Evolutionary conservation across 257 asterid species (phyloP).

Genomic region (Ilex aquifolium): DNA sequence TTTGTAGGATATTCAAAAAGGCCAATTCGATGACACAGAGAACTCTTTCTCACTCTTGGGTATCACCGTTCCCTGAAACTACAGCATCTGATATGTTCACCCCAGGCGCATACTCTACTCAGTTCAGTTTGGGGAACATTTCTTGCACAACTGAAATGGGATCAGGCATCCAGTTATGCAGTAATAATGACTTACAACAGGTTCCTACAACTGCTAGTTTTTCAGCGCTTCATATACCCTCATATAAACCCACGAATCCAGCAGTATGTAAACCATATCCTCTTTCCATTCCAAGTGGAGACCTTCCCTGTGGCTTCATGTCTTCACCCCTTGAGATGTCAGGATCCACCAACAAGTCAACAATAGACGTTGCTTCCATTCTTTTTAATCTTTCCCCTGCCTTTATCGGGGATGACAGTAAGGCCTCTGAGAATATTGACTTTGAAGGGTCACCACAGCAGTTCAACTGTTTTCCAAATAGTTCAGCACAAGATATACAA

Average conservation of each 20-base stretch:
- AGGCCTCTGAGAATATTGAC: neutral
- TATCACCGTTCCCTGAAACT: neutral
- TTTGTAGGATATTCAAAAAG: conserved; percentile 4
- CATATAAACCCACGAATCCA: neutral
- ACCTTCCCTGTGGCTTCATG: neutral
- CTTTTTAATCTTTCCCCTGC: neutral
- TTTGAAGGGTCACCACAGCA: neutral
- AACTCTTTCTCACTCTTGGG: neutral
- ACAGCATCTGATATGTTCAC: conserved; percentile 2
- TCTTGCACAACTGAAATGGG: conserved; percentile 1
- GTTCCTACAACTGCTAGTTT: neutral
- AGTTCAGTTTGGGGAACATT: neutral
- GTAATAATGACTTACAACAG: neutral
- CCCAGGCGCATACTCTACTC: neutral
- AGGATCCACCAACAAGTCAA: neutral
- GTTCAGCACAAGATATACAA: neutral
- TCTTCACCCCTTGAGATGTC: neutral
- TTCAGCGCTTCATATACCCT: neutral
- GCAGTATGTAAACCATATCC: neutral
- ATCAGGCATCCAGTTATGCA: neutral
- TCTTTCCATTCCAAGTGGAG: neutral
- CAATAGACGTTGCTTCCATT: neutral
- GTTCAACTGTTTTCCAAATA: neutral
- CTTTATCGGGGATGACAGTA: neutral
- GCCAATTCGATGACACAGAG: neutral